Percentiles rank a stretch among this genome's conserved stretches.
Conservation (phyloP, 2,329 filamentous ascomycete genomes). For the Monosporascus cannonballus region DNA sequence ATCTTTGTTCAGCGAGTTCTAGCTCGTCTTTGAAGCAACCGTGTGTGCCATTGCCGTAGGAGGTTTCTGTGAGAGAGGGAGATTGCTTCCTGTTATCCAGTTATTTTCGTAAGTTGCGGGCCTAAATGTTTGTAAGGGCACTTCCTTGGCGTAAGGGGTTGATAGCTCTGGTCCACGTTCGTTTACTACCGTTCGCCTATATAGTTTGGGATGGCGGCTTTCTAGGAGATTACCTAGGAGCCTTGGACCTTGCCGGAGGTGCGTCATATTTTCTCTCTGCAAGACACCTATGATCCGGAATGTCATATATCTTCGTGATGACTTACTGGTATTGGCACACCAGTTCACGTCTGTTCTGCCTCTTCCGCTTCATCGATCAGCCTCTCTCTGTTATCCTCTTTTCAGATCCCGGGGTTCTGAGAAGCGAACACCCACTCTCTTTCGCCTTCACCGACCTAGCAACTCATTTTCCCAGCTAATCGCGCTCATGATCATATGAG, state of each 20-base stretch:
- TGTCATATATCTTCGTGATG: too few species aligned
- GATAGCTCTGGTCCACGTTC: conserved; percentile 41
- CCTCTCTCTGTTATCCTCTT: conserved; percentile 43
- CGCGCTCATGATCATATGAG: conserved; percentile 44
- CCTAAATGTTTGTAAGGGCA: not conserved
- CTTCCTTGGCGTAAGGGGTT: too few species aligned
- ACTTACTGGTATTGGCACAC: conserved; percentile 25
- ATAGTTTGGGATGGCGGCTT: conserved; percentile 42
- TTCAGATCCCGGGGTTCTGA: conserved; percentile 38
- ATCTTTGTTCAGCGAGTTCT: conserved; percentile 47
- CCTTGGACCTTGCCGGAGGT: conserved; percentile 39
- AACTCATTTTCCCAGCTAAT: conserved; percentile 42
- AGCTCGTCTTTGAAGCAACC: conserved; percentile 42
- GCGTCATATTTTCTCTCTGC: not conserved
- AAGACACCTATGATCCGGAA: too few species aligned
- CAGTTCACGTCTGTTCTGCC: conserved; percentile 35
- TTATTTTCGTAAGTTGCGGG: conserved; percentile 32
- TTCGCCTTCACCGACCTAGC: conserved; percentile 39
- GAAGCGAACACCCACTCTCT: conserved; percentile 37
- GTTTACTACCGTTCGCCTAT: conserved; percentile 40
- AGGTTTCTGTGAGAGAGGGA: conserved; percentile 40
- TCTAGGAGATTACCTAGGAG: conserved; percentile 36
- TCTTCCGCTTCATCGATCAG: conserved; percentile 36
- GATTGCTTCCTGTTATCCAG: conserved; percentile 38
- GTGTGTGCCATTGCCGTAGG: conserved; percentile 45